Evolutionary conservation across 495 filamentous ascomycete species (phyloP), one percentile per base, ranked within the genome.

Genomic region (Neurospora sp.): DNA sequence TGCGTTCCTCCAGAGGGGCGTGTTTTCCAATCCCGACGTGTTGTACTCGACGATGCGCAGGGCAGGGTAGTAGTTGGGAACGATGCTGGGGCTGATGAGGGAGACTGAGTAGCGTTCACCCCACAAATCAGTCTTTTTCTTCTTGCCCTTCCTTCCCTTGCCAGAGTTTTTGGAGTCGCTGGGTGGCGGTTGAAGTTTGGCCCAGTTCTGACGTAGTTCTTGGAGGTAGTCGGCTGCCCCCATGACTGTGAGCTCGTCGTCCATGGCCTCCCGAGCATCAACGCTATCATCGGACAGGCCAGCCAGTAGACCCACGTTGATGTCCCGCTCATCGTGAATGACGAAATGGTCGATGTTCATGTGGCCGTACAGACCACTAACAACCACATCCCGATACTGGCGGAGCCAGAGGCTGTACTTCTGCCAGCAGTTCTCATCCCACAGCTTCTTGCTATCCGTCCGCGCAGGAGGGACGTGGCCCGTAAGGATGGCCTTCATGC

Each of bases 291-390:
- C 77, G 37, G 87, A 84, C 37, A 82, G 75, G 5, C 85, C 88
- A 4, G 80, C 77, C 18, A 88, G 72, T n/a, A 83, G 81, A 23
- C 77, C 81, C 71, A 89, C 83, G 59, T 93, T 84, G 62, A 98
- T 85, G 16, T 97, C 87, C 12, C 92, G 83, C 73, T 88, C 92
- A 83, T 98, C 96, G 77, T 97, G 94, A 10, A 99, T 82, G 77
- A 98, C 88, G 82, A 98, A 99, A 79, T 99, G 96, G 78, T 99
- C 96, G 74, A 97, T 91, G 78, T 99, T 99, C 94, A 99, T 98
- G 79, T 99, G 96, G 2, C 95, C 96, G 76, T 92, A 99, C 18
- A 96, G 72, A 18, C 89, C 89, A 8, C 88, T 88, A 42, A 94
- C 87, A 12, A 99, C 84, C 12, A 99, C 90, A 81, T 99, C 96